phyloP scores from a whole-genome alignment of 129 eudicot species.

The Tagetes patula region DNA sequence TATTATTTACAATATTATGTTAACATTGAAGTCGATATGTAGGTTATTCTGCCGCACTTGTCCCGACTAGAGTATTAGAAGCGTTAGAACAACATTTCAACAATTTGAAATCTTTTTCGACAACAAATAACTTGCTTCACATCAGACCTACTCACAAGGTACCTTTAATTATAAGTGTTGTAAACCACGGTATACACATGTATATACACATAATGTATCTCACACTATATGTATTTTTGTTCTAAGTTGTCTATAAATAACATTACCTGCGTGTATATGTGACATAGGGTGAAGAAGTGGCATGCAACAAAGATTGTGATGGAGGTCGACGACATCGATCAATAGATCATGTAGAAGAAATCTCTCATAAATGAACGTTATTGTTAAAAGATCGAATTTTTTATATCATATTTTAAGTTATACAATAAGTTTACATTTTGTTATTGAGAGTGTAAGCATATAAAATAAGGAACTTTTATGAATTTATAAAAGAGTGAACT shows the following conservation, averaged over 20 bases:
- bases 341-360: slow-evolving; percentile 15
- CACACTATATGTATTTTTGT: not conserved
- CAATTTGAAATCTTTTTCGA: not conserved
- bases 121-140: not conserved
- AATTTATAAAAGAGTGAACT: not conserved
- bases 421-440: not conserved
- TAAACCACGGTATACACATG: not conserved
- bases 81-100: slow-evolving; percentile 3
- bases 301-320: slow-evolving; percentile 3
- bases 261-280: too few relatives aligned
- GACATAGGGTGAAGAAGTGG: slow-evolving; percentile 14
- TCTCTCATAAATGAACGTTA: slow-evolving; percentile 34
- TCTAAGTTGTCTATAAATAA: not conserved
- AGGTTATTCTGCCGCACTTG: slow-evolving; percentile 1
- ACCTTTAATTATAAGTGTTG: not conserved
- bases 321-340: not conserved
- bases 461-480: not conserved
- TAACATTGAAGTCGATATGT: not conserved
- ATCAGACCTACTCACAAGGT: not conserved
- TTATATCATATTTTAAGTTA: not conserved
- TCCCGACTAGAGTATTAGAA: slow-evolving; percentile 8
- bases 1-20: not conserved
- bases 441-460: not conserved
- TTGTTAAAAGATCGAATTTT: not conserved
- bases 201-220: not conserved